A percentile compares a stretch with the other conserved stretches of the same genome.
These are phyloP conservation scores for Pythium brachiatum DNA, from an alignment of 352 stramenopile genomes.

Conservation along the genomic window DNA sequence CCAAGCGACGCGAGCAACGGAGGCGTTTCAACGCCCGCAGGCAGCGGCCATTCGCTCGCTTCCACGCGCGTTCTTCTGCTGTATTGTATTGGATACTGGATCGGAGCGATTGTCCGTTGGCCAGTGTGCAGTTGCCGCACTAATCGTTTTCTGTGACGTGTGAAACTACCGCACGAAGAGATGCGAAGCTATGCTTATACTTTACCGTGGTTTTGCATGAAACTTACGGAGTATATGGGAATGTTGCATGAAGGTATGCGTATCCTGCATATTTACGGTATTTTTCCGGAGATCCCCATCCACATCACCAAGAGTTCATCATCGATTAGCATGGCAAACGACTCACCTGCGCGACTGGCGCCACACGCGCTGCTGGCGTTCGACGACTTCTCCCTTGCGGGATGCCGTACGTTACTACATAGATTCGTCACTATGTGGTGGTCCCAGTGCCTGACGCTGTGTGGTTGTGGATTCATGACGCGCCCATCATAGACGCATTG, in stretches of 20 bases:
- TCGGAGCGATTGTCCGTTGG: neutral
- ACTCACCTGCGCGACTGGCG: constrained; percentile 5
- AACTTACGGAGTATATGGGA: constrained; percentile 2
- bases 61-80: neutral
- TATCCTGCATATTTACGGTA: constrained; percentile 6
- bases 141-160: constrained; percentile 4
- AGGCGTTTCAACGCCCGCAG: neutral
- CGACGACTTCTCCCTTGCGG: constrained; percentile 64
- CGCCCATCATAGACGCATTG: neutral
- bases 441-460: neutral
- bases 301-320: neutral
- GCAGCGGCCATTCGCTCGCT: neutral
- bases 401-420: constrained; percentile 38
- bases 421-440: neutral
- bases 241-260: constrained; percentile 17
- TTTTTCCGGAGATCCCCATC: neutral
- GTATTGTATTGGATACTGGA: neutral
- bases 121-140: neutral
- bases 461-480: neutral
- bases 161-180: neutral
- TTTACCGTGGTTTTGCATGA: neutral
- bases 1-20: neutral
- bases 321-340: neutral
- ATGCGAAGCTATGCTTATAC: neutral
- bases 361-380: constrained; percentile 55